Conservation (phyloP, 2,329 filamentous ascomycete species). For the Exophiala aquamarina region DNA sequence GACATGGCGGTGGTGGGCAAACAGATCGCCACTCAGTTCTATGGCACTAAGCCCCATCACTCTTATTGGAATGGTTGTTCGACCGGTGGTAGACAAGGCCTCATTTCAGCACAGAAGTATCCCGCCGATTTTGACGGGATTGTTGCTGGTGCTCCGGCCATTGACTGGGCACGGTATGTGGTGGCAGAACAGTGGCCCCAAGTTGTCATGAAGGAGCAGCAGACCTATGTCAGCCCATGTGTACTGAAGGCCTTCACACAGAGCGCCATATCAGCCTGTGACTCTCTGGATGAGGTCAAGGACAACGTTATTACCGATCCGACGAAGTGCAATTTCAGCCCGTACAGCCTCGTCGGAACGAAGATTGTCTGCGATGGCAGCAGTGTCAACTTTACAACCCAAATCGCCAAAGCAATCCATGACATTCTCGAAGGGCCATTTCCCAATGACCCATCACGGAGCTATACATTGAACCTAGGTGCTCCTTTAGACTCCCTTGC, state of each 20-base stretch:
- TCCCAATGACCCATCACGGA: constrained; percentile 19
- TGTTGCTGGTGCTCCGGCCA: constrained; percentile 28
- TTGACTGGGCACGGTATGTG: constrained; percentile 30
- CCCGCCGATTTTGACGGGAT: constrained; percentile 30
- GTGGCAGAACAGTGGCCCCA: constrained; percentile 28
- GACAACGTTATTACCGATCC: constrained; percentile 27
- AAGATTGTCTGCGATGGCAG: constrained; percentile 7
- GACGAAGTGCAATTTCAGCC: constrained; percentile 12
- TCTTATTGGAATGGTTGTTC: constrained; percentile 60
- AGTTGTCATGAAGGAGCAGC: constrained; percentile 23
- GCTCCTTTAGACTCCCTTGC: constrained; percentile 20
- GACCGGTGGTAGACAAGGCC: constrained; percentile 59
- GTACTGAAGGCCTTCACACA: constrained; percentile 36
- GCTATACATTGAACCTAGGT: background rate
- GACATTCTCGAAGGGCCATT: constrained; percentile 35
- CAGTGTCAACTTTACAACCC: constrained; percentile 28
- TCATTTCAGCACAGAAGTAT: constrained; percentile 42
- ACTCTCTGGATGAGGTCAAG: constrained; percentile 26
- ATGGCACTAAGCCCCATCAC: constrained; percentile 1
- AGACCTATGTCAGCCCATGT: constrained; percentile 24
- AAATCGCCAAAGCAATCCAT: constrained; percentile 33
- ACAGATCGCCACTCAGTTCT: constrained; percentile 8
- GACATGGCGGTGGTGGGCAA: constrained; percentile 34
- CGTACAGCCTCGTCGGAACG: constrained; percentile 1
- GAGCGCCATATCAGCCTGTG: constrained; percentile 34